These are phyloP conservation scores for Globisporangium heterothallicum DNA, from an alignment of 352 stramenopile genomes.

Conservation along the genomic window DNA sequence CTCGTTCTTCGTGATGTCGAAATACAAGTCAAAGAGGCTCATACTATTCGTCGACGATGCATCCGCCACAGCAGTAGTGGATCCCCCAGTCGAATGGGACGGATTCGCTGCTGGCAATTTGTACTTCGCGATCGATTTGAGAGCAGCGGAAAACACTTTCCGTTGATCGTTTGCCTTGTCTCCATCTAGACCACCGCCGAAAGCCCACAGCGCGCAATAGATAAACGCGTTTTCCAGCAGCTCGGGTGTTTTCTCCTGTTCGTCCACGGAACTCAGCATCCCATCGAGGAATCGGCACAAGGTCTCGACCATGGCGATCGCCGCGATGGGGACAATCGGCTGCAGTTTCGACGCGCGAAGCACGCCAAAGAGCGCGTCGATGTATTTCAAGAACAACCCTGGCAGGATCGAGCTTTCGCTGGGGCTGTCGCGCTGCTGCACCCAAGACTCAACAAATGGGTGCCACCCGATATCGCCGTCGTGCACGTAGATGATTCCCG, in stretches of 20 bases:
- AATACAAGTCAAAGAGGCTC: slow-evolving; percentile 78
- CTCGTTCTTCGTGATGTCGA: slow-evolving; percentile 69
- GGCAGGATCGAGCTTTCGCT: slow-evolving; percentile 83
- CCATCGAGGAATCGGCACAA: slow-evolving; percentile 94
- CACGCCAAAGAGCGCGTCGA: slow-evolving; percentile 79
- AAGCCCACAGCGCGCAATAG: slow-evolving; percentile 94
- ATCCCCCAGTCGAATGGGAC: background rate
- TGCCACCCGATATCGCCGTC: slow-evolving; percentile 90
- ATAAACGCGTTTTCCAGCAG: slow-evolving; percentile 94
- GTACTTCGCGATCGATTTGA: slow-evolving; percentile 74
- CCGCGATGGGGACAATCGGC: slow-evolving; percentile 43
- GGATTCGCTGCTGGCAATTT: slow-evolving; percentile 25
- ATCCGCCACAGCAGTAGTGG: background rate
- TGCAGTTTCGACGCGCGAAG: slow-evolving; percentile 63
- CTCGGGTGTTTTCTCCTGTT: slow-evolving; percentile 81
- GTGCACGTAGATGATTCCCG: slow-evolving; percentile 97
- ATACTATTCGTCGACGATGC: slow-evolving; percentile 3
- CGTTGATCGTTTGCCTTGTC: slow-evolving; percentile 71
- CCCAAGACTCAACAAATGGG: slow-evolving; percentile 93
- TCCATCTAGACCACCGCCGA: slow-evolving; percentile 90
- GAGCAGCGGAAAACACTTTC: slow-evolving; percentile 44
- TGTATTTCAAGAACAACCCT: slow-evolving; percentile 92
- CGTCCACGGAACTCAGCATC: slow-evolving; percentile 65
- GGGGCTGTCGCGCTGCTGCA: slow-evolving; percentile 69
- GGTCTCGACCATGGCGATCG: slow-evolving; percentile 80